phyloP scores from a whole-genome alignment of 2,329 filamentous ascomycete species.

The Aspergillus awamori region DNA sequence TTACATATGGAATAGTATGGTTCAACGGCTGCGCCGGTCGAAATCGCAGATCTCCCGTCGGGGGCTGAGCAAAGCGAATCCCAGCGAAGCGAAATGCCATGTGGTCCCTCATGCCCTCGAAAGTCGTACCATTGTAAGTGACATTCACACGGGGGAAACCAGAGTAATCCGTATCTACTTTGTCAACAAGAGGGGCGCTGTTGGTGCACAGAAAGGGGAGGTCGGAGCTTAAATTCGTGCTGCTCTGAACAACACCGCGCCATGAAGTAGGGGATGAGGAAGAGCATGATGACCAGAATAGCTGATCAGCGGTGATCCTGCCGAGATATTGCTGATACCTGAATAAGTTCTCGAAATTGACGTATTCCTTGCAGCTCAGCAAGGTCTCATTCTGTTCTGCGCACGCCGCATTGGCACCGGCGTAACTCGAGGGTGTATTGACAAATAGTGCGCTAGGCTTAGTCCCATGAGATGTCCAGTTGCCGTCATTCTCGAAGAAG shows the following conservation, averaged over 20 bases:
- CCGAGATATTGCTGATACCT: background rate
- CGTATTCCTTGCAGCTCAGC: background rate
- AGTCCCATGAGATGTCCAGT: background rate
- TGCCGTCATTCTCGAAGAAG: background rate
- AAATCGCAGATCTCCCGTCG: slow-evolving; percentile 10
- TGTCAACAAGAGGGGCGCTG: background rate
- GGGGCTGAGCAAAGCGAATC: slow-evolving; percentile 9
- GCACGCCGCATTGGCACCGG: background rate
- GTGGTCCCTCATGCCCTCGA: background rate
- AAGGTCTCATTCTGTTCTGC: background rate
- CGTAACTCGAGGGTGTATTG: background rate
- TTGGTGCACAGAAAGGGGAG: background rate
- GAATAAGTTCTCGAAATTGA: background rate
- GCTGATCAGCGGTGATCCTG: background rate
- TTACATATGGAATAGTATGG: background rate
- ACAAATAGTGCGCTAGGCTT: background rate
- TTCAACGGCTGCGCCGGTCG: slow-evolving; percentile 2
- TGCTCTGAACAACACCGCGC: background rate
- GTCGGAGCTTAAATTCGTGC: background rate
- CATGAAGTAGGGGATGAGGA: background rate
- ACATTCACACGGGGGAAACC: background rate
- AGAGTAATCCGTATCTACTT: background rate
- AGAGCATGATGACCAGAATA: background rate
- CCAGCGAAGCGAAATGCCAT: background rate
- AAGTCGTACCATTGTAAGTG: background rate